Evolutionary conservation across 2,329 filamentous ascomycete species (phyloP).

Genomic region (Claviceps spartinae): DNA sequence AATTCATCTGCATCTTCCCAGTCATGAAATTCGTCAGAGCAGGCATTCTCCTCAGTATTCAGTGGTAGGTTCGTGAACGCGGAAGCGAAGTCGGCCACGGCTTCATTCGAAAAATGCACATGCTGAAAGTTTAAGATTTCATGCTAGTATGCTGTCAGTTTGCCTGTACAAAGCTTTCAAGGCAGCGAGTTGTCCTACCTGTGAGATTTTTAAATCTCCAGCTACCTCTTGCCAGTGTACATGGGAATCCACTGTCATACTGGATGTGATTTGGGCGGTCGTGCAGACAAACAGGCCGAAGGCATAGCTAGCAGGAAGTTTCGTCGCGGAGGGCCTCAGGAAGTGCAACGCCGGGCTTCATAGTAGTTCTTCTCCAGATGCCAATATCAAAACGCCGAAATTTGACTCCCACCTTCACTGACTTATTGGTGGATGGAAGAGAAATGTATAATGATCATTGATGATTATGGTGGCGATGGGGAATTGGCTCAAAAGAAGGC

Average conservation of each 20-base stretch:
- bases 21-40: not conserved
- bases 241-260: not conserved
- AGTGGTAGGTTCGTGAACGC: constrained; percentile 27
- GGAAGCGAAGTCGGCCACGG: constrained; percentile 31
- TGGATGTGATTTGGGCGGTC: not conserved
- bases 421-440: not conserved
- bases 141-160: constrained; percentile 27
- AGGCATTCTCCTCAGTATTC: constrained; percentile 11
- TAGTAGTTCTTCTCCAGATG: not conserved
- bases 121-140: constrained; percentile 46
- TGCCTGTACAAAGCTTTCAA: not conserved
- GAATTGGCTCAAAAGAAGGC: not conserved
- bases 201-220: not conserved
- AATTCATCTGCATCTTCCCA: constrained; percentile 46
- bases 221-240: not conserved
- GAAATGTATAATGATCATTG: not conserved
- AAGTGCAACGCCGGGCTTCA: not conserved
- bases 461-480: not conserved
- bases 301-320: not conserved
- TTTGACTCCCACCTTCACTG: not conserved
- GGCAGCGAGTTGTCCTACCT: not conserved
- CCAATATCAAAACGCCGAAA: not conserved
- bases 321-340: not conserved
- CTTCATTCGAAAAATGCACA: constrained; percentile 41
- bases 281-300: not conserved